A percentile compares a stretch with the other conserved stretches of the same genome.
phyloP scores from a whole-genome alignment of 2,329 filamentous ascomycete genomes.

The Diaporthe vexans region DNA sequence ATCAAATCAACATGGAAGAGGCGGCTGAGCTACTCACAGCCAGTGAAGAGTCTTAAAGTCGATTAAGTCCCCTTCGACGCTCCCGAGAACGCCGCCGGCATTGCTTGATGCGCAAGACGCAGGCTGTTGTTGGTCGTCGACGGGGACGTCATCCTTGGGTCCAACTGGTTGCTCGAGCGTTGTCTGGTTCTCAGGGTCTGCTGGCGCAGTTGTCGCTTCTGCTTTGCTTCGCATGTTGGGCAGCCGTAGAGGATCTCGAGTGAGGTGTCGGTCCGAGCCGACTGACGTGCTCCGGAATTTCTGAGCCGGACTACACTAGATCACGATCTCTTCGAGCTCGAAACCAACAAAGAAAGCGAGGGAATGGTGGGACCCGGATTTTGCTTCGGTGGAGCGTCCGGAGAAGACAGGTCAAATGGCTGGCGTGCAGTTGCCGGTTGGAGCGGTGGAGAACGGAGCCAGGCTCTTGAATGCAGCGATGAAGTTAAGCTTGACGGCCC shows the following conservation, averaged over 20 bases:
- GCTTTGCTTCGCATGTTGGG: constrained; percentile 8
- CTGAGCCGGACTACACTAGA: neutral
- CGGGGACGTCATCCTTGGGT: constrained; percentile 7
- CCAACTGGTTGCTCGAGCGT: neutral
- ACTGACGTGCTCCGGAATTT: neutral
- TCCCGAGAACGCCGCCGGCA: neutral
- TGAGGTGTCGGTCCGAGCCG: neutral
- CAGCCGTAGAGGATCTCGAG: neutral
- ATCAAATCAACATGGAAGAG: too few relatives aligned
- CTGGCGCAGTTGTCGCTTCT: neutral
- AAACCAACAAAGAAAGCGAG: neutral
- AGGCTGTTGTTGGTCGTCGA: neutral
- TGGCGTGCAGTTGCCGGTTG: constrained; percentile 2
- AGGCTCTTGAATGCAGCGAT: constrained; percentile 22
- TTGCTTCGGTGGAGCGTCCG: constrained; percentile 3
- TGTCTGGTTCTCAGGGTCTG: neutral
- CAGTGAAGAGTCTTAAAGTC: constrained; percentile 29
- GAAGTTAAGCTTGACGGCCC: constrained; percentile 23
- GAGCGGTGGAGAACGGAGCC: constrained; percentile 19
- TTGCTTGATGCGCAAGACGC: constrained; percentile 7
- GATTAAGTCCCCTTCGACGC: constrained; percentile 18
- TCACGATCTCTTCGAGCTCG: neutral
- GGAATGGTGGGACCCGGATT: neutral
- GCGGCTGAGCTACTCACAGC: neutral
- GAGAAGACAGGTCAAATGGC: constrained; percentile 5